A percentile compares a stretch with the other conserved stretches of the same genome.
These are phyloP conservation scores for Pichia rugopelliculosa DNA, from an alignment of 805 yeast genomes.

Conservation along the genomic window DNA sequence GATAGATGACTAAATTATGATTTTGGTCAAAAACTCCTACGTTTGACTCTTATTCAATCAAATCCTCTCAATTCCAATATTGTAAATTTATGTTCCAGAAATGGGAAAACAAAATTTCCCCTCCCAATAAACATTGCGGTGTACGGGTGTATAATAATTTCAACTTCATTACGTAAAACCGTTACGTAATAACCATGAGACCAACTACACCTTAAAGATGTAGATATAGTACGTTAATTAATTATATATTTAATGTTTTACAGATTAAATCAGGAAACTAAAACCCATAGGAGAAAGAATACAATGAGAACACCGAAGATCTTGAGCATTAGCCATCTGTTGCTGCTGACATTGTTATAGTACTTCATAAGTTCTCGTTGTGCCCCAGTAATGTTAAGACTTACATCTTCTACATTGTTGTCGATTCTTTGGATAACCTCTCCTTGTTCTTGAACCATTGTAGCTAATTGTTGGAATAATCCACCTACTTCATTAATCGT, in stretches of 20 bases:
- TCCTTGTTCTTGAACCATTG: slow-evolving; percentile 97
- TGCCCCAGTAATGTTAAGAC: slow-evolving; percentile 85
- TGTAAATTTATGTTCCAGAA: background rate
- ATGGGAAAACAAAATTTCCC: background rate
- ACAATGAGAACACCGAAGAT: slow-evolving; percentile 81
- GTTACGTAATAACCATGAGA: too few relatives aligned
- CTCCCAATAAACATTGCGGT: background rate
- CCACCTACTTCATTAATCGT: slow-evolving; percentile 96
- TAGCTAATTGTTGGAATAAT: slow-evolving; percentile 87
- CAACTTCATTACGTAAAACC: too few relatives aligned
- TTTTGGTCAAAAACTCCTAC: background rate
- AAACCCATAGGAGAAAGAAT: slow-evolving; percentile 70
- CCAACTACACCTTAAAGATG: too few relatives aligned
- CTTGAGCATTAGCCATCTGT: slow-evolving; percentile 86
- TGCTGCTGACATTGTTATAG: slow-evolving; percentile 78
- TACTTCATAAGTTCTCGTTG: slow-evolving; percentile 89
- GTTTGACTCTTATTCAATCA: background rate
- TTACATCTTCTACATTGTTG: slow-evolving; percentile 88
- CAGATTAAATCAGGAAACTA: slow-evolving; percentile 44
- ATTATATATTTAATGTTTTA: too few relatives aligned
- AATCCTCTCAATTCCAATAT: background rate
- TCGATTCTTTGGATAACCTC: slow-evolving; percentile 94
- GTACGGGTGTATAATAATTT: slow-evolving; percentile 2
- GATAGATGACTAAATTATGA: background rate
- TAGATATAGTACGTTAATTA: too few relatives aligned